These are phyloP conservation scores for Aspergillus novoparasiticus DNA, from an alignment of 2,329 filamentous ascomycete species.

Conservation along the genomic window DNA sequence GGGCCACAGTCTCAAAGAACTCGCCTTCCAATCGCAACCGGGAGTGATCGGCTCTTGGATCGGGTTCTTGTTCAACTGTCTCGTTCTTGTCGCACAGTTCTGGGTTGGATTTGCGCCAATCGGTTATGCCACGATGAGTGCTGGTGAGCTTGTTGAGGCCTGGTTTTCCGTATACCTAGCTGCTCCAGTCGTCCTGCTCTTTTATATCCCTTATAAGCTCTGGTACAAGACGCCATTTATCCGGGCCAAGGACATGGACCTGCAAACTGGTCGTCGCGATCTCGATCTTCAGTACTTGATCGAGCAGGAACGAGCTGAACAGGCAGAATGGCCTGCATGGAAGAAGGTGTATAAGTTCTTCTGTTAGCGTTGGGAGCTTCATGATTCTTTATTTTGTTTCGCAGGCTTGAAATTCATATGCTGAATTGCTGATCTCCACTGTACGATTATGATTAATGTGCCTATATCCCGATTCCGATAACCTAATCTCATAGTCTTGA, in stretches of 20 bases:
- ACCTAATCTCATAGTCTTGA: neutral
- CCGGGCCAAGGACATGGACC: conserved; percentile 73
- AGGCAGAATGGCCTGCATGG: conserved; percentile 71
- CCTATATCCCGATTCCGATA: neutral
- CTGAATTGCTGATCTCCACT: neutral
- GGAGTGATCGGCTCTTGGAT: conserved; percentile 80
- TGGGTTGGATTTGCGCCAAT: conserved; percentile 84
- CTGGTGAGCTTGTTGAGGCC: conserved; percentile 55
- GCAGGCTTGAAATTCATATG: conserved; percentile 4
- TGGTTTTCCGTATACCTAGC: conserved; percentile 71
- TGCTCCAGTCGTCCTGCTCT: conserved; percentile 56
- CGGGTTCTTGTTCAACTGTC: conserved; percentile 72
- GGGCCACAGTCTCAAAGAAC: conserved; percentile 71
- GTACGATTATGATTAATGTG: conserved; percentile 8
- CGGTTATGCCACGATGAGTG: conserved; percentile 52
- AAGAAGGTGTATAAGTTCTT: conserved; percentile 75
- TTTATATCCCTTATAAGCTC: conserved; percentile 76
- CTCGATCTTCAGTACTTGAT: conserved; percentile 78
- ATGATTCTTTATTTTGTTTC: conserved; percentile 11
- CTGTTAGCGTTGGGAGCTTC: conserved; percentile 55
- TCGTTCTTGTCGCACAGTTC: conserved; percentile 82
- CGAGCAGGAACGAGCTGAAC: conserved; percentile 77
- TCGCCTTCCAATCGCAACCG: conserved; percentile 79
- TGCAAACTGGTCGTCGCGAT: conserved; percentile 81
- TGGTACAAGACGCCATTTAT: conserved; percentile 71